These are phyloP conservation scores for Dactylellina cionopaga DNA, from an alignment of 2,329 filamentous ascomycete species.

Conservation along the genomic window DNA sequence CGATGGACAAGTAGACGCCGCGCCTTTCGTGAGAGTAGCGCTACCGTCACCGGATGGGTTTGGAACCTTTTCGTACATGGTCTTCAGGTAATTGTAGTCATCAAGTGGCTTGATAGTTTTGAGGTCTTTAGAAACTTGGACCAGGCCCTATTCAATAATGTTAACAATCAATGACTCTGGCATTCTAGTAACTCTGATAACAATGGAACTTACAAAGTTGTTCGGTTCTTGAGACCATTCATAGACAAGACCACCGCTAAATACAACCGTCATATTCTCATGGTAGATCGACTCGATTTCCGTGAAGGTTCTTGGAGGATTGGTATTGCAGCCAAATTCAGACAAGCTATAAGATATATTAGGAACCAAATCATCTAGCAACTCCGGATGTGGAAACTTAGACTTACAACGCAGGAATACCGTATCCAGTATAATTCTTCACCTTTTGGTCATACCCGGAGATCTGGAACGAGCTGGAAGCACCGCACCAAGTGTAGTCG, in stretches of 20 bases:
- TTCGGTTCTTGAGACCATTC: conserved; percentile 86
- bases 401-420: conserved; percentile 77
- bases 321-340: conserved; percentile 87
- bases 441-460: conserved; percentile 91
- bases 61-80: conserved; percentile 62
- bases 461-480: conserved; percentile 71
- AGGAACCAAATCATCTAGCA: not conserved
- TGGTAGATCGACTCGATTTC: conserved; percentile 84
- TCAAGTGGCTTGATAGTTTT: conserved; percentile 61
- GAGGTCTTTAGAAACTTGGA: conserved; percentile 53
- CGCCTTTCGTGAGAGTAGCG: conserved; percentile 47
- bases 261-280: conserved; percentile 83
- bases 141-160: conserved; percentile 47
- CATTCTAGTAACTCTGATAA: not conserved
- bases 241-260: conserved; percentile 95
- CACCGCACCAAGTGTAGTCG: conserved; percentile 87
- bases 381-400: conserved; percentile 51
- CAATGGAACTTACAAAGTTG: conserved; percentile 69
- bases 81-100: conserved; percentile 66
- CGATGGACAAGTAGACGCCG: conserved; percentile 26
- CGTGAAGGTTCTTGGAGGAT: conserved; percentile 79
- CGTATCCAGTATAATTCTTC: conserved; percentile 84
- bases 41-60: conserved; percentile 67
- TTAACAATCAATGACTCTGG: not conserved
- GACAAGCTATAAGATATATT: conserved; percentile 69